A percentile compares a stretch with the other conserved stretches of the same genome.
These are phyloP conservation scores for Amanita molliuscula DNA, from an alignment of 768 basidiomycete species.

Conservation along the genomic window DNA sequence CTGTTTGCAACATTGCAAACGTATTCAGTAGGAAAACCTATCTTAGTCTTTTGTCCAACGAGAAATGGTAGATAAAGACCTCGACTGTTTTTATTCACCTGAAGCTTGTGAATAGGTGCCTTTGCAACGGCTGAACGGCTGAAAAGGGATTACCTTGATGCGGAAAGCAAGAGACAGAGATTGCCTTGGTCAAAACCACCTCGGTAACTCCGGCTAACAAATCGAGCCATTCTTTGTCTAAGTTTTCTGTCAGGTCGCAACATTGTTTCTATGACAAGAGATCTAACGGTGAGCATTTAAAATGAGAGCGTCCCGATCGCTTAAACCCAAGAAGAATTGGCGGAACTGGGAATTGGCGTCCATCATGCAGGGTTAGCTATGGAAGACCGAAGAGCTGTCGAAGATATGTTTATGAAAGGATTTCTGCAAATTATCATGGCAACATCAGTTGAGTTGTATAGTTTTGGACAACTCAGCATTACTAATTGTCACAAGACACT, in stretches of 20 bases:
- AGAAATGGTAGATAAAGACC: constrained; percentile 55
- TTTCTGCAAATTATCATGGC: constrained; percentile 60
- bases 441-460: constrained; percentile 51
- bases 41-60: constrained; percentile 82
- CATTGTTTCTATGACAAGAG: constrained; percentile 58
- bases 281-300: constrained; percentile 38
- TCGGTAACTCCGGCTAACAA: constrained; percentile 25
- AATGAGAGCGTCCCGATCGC: not conserved
- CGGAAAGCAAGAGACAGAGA: constrained; percentile 31
- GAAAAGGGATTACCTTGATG: constrained; percentile 58
- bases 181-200: constrained; percentile 64
- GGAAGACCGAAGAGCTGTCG: constrained; percentile 64
- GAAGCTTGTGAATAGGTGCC: constrained; percentile 28
- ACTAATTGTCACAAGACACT: constrained; percentile 50
- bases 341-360: constrained; percentile 69
- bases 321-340: constrained; percentile 36
- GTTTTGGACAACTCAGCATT: not conserved
- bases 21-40: constrained; percentile 72
- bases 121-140: constrained; percentile 67
- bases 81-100: not conserved
- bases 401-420: constrained; percentile 62
- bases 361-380: constrained; percentile 84
- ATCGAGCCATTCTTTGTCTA: constrained; percentile 1
- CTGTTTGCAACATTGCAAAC: constrained; percentile 64
- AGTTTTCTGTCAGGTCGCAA: constrained; percentile 32